Evolutionary conservation across 192 early-diverging fungal genomes (phyloP).

Genomic region (Coemansia asiatica): DNA sequence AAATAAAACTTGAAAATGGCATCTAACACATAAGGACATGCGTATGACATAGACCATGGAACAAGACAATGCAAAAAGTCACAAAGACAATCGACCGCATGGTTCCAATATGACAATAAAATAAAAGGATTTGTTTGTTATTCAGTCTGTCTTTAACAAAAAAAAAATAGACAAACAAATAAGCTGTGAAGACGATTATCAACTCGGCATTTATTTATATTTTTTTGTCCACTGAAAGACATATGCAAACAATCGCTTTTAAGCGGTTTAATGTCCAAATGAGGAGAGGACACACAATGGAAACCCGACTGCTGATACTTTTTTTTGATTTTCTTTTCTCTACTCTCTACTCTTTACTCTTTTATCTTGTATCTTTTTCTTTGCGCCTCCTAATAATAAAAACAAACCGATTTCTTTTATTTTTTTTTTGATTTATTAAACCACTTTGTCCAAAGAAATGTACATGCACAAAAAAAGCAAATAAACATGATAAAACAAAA

Average conservation of each 20-base stretch:
- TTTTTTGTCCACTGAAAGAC: background rate
- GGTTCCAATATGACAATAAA: background rate
- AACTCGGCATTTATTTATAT: background rate
- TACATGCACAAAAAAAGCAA: background rate
- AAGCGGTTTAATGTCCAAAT: background rate
- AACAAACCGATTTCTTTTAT: background rate
- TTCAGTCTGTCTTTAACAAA: background rate
- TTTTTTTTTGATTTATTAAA: background rate
- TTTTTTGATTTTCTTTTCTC: background rate
- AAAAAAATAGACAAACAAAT: background rate
- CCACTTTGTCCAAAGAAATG: slow-evolving; percentile 3
- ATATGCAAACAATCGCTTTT: background rate
- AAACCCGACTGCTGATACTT: background rate
- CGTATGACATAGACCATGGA: background rate
- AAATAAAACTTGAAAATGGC: background rate
- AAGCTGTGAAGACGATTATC: background rate
- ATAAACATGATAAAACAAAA: background rate
- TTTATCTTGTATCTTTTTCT: background rate
- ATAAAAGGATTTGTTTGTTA: background rate
- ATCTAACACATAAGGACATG: background rate
- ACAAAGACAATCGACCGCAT: background rate
- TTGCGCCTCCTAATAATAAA: slow-evolving; percentile 1
- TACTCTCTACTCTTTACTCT: background rate
- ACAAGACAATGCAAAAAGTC: background rate
- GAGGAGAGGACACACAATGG: background rate